Percentiles rank a stretch among this genome's conserved stretches.
Conservation (phyloP, 129 eudicot genomes). For the carrot (Daucus carota) region DNA sequence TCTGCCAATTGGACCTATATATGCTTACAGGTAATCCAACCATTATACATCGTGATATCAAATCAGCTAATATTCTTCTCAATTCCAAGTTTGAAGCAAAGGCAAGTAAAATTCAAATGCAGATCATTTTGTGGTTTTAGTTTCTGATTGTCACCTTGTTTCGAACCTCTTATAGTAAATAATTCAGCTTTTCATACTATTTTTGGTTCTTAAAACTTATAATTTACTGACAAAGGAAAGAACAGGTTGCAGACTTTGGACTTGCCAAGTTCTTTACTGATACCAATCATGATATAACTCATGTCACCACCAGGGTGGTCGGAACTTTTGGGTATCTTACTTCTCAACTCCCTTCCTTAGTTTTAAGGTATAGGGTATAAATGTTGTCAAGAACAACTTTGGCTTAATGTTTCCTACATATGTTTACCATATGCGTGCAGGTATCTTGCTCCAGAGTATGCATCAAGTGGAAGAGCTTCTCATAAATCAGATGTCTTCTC, state of each 20-base stretch:
- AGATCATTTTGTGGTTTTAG: neutral
- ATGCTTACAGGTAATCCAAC: conserved; percentile 66
- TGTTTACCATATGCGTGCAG: conserved; percentile 30
- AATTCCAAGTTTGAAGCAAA: conserved; percentile 71
- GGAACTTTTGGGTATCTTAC: conserved; percentile 84
- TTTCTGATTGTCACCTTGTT: neutral
- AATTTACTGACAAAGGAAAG: neutral
- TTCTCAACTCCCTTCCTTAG: neutral
- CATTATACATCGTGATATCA: conserved; percentile 88
- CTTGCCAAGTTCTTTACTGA: conserved; percentile 74
- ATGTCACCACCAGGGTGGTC: conserved; percentile 88
- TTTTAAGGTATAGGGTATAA: neutral
- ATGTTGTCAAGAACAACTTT: neutral
- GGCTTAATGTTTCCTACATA: neutral
- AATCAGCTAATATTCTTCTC: conserved; percentile 78
- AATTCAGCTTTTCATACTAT: neutral
- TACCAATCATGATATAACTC: conserved; percentile 43
- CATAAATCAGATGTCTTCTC: conserved; percentile 90
- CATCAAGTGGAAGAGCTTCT: conserved; percentile 69
- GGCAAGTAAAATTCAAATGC: no score
- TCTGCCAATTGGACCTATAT: neutral
- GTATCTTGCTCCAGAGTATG: conserved; percentile 90
- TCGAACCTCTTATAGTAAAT: neutral
- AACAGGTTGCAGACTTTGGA: conserved; percentile 93
- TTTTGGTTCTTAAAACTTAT: neutral